phyloP scores from a whole-genome alignment of 2,329 filamentous ascomycete species.

The Apiospora sp. region DNA sequence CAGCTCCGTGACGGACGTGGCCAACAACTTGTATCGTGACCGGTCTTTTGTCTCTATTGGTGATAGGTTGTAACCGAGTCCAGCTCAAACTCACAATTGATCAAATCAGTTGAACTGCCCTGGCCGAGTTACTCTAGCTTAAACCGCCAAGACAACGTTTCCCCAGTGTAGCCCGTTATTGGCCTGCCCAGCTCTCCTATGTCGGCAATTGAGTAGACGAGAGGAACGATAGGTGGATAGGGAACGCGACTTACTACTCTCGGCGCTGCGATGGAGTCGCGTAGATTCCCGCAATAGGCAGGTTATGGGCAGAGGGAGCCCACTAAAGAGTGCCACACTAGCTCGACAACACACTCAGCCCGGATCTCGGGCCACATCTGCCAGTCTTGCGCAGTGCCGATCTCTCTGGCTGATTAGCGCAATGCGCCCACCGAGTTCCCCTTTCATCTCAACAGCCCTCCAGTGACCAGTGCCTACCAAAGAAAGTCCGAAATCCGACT shows the following conservation, averaged over 20 bases:
- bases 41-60: neutral
- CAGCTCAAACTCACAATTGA: neutral
- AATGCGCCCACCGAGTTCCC: neutral
- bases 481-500: neutral
- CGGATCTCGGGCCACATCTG: neutral
- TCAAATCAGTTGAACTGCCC: neutral
- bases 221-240: neutral
- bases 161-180: neutral
- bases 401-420: constrained; percentile 1
- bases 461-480: neutral
- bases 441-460: neutral
- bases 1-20: neutral
- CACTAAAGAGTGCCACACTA: neutral
- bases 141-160: constrained; percentile 22
- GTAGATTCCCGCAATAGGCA: constrained; percentile 25
- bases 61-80: neutral
- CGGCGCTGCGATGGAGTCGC: constrained; percentile 2
- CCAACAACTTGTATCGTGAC: neutral
- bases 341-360: neutral
- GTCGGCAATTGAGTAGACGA: constrained; percentile 4
- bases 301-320: constrained; percentile 13
- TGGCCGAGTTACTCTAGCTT: neutral
- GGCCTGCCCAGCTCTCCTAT: neutral
- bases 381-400: neutral
- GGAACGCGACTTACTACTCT: neutral